Conservation (phyloP, 106 monocot species). For the Hemerocallis citrina region DNA sequence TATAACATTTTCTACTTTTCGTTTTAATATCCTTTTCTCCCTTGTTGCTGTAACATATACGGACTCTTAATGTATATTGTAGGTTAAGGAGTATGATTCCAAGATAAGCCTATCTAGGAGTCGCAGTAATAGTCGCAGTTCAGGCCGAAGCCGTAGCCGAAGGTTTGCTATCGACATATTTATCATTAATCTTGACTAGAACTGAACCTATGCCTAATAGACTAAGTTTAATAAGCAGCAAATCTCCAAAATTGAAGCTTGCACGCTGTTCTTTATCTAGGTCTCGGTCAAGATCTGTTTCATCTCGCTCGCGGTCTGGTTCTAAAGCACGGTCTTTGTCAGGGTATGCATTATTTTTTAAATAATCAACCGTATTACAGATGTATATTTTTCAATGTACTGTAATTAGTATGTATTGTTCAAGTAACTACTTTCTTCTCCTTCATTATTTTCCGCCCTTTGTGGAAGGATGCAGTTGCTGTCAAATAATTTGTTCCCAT, state of each 20-base stretch:
- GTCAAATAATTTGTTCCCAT: too few relatives aligned
- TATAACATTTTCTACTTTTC: too few relatives aligned
- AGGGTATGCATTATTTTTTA: slow-evolving; percentile 1
- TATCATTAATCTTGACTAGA: neutral
- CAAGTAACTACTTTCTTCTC: too few relatives aligned
- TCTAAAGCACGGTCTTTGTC: slow-evolving; percentile 2
- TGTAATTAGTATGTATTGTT: too few relatives aligned
- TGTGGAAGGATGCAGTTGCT: too few relatives aligned
- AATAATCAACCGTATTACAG: too few relatives aligned
- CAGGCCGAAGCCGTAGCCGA: slow-evolving; percentile 5
- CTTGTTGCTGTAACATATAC: too few relatives aligned
- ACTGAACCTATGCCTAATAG: neutral
- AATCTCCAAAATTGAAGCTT: neutral
- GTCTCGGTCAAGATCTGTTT: slow-evolving; percentile 4
- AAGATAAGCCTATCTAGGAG: slow-evolving; percentile 15
- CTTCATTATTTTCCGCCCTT: too few relatives aligned
- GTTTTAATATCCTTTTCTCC: too few relatives aligned
- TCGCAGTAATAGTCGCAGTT: slow-evolving; percentile 1
- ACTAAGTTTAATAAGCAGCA: neutral
- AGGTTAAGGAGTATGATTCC: slow-evolving; percentile 9
- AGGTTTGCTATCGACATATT: neutral
- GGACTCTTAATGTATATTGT: neutral
- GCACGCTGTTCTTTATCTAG: neutral
- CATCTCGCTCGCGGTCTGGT: slow-evolving; percentile 6
- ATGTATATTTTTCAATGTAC: too few relatives aligned